These are phyloP conservation scores for Globisporangium nodosum DNA, from an alignment of 352 stramenopile genomes.

Conservation along the genomic window DNA sequence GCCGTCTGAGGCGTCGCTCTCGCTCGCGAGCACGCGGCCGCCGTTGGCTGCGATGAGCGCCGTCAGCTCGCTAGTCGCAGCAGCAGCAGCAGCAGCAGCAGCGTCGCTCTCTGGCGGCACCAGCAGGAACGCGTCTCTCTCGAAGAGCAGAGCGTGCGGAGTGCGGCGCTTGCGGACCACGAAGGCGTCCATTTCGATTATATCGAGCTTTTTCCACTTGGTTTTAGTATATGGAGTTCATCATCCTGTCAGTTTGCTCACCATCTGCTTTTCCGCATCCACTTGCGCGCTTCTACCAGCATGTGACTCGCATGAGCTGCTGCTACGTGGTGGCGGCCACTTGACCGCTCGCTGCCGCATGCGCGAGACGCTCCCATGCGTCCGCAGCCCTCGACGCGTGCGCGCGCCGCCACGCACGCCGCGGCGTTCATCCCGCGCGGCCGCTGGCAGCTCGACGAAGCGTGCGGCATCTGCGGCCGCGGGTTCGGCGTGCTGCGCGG, in stretches of 20 bases:
- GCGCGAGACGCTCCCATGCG: conserved; percentile 4
- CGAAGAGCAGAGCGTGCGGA: conserved; percentile 26
- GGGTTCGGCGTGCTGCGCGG: conserved; percentile 54
- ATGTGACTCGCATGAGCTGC: no score
- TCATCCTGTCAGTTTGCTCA: conserved; percentile 1
- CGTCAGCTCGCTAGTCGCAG: conserved; percentile 9
- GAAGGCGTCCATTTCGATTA: conserved; percentile 51
- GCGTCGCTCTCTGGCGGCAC: conserved; percentile 1
- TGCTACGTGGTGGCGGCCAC: neutral
- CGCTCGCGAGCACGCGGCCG: conserved; percentile 20
- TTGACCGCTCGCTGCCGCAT: neutral
- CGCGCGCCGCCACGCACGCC: conserved; percentile 2
- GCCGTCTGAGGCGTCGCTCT: neutral
- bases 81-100: neutral
- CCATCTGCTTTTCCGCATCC: neutral
- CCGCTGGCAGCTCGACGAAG: conserved; percentile 50
- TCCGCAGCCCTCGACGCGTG: conserved; percentile 1
- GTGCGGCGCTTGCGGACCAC: conserved; percentile 25
- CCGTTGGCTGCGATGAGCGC: conserved; percentile 24
- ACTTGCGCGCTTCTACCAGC: neutral
- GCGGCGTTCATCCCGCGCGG: conserved; percentile 50
- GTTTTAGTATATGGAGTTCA: no score
- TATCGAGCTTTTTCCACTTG: no score
- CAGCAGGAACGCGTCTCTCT: conserved; percentile 26
- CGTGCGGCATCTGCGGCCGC: conserved; percentile 53